Evolutionary conservation across 306 rosid genomes (phyloP), one percentile per base, ranked within the genome.

Genomic region (Medicago truncatula): DNA sequence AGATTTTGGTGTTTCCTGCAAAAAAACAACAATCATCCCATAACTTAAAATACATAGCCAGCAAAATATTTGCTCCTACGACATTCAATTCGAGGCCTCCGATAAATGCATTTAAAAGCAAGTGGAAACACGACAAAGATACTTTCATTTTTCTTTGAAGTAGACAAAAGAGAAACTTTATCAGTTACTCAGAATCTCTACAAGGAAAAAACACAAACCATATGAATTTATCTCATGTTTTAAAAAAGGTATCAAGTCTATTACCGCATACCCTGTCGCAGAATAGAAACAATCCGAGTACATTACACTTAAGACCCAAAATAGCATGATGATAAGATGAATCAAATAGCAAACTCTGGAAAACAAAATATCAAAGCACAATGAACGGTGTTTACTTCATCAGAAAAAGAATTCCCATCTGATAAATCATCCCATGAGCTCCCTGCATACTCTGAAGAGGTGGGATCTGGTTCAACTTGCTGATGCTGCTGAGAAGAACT

Each of bases 371-470:
- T 58, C 21, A 72, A 44, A 71, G 63, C 53, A 65, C 47, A 54
- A 16, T 58, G 43, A 57, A 34, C 23, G 70, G 61, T 75, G 70
- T 61, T 64, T 62, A 92, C 98, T 86, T 92, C 97, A 21, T 90
- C 93, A 11, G 87, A 87, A 71, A 63, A 86, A 78, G 82, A 57
- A 75, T 87, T 95, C 17, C 68, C 9, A 73, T 90, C 95, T 15
- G 95, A 86, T 77, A 82, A 85, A 67, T 84, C 92, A 76, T 84
- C 87, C 74, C 85, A 82, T 67, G 87, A 85, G 79, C 86, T 86
- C 73, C 78, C 88, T 2, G 83, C 88, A 72, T 77, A 64, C 52
- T 89, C 98, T 1, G 92, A 88, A 76, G 85, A 87, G 73, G 53
- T 59, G 50, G 78, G 78, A 54, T 90, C 96, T 9, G 86, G 83